These are phyloP conservation scores for Fraxinus ornus DNA, from an alignment of 305 asterid genomes.

Conservation along the genomic window DNA sequence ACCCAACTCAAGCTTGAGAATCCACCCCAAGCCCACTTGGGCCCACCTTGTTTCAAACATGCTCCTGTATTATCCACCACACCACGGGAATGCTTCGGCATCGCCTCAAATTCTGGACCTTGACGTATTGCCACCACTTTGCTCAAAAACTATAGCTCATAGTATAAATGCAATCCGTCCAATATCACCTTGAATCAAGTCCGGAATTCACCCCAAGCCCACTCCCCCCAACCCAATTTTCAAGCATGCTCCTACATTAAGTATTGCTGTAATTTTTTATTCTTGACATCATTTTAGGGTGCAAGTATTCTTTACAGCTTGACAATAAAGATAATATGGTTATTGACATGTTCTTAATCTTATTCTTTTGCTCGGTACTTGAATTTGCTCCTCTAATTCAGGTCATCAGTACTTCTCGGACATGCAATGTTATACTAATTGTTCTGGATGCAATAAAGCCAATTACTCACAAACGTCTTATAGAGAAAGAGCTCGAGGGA, in stretches of 20 bases:
- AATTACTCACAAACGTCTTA: conserved; percentile 86
- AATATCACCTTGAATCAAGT: neutral
- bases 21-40: neutral
- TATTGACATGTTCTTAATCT: conserved; percentile 16
- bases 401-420: conserved; percentile 98
- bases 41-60: neutral
- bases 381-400: conserved; percentile 28
- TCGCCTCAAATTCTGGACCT: neutral
- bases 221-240: neutral
- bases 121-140: neutral
- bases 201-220: neutral
- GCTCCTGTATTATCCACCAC: neutral
- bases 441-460: conserved; percentile 97
- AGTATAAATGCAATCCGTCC: neutral
- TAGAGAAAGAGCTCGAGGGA: conserved; percentile 96
- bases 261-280: neutral
- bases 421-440: conserved; percentile 87
- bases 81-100: neutral
- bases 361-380: conserved; percentile 19
- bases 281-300: neutral
- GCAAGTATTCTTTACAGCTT: conserved; percentile 1
- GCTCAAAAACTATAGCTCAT: neutral
- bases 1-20: neutral
- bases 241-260: neutral
- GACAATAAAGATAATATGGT: neutral